Evolutionary conservation across 345 rosid genomes (phyloP).

Genomic region (Raphanus raphanistrum): DNA sequence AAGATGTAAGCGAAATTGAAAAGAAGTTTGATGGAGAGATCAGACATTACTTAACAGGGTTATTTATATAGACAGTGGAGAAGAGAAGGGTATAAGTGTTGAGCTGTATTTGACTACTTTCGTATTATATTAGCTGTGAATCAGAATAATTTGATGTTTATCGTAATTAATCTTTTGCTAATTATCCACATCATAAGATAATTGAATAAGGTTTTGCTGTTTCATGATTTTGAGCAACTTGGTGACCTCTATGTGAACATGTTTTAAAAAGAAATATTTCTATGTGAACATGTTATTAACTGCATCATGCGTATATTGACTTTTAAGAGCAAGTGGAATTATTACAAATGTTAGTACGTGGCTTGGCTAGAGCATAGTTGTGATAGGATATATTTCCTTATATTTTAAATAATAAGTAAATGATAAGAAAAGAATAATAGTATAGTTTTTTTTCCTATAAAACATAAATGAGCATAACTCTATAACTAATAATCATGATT

Average conservation of each 20-base stretch:
- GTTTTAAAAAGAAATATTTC: not conserved
- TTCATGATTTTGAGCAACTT: slow-evolving; percentile 27
- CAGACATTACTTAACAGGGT: slow-evolving; percentile 5
- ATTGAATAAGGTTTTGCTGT: slow-evolving; percentile 22
- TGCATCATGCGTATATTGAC: slow-evolving; percentile 17
- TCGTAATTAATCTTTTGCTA: not conserved
- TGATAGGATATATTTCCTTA: not conserved
- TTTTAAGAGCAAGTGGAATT: slow-evolving; percentile 15
- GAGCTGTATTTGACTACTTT: slow-evolving; percentile 22
- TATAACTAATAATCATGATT: not conserved
- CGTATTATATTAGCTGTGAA: slow-evolving; percentile 32
- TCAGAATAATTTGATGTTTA: not conserved
- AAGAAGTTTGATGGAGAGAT: slow-evolving; percentile 15
- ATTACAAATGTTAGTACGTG: not conserved
- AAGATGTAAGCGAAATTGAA: not conserved
- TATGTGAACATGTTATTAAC: slow-evolving; percentile 13
- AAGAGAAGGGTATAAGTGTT: slow-evolving; percentile 11
- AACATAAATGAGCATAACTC: not conserved
- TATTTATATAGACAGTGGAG: slow-evolving; percentile 34
- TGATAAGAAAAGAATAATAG: too few relatives aligned
- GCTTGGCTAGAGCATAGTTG: not conserved
- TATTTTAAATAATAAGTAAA: too few relatives aligned
- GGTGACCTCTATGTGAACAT: slow-evolving; percentile 32
- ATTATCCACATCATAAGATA: slow-evolving; percentile 32
- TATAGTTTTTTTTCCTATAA: too few relatives aligned